These are phyloP conservation scores for Anthracocystis panici-leucophaei DNA, from an alignment of 1,284 basidiomycete species.

Conservation along the genomic window DNA sequence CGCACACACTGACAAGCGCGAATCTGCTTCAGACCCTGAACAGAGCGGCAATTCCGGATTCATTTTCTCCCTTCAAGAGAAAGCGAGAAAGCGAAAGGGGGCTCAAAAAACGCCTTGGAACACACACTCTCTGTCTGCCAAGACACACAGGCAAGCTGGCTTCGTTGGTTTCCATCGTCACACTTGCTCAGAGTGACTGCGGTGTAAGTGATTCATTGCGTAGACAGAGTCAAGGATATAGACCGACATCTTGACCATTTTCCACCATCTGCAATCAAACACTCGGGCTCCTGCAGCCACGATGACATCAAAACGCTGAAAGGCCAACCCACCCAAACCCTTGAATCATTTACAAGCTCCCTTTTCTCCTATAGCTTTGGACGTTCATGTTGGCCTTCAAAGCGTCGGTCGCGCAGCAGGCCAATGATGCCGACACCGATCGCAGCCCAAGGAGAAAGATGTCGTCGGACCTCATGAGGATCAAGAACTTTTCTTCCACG, in stretches of 20 bases:
- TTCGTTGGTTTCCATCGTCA: no score
- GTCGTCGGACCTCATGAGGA: conserved; percentile 35
- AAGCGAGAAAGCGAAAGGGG: no score
- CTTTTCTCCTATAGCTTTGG: neutral
- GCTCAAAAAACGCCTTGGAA: neutral
- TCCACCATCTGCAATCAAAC: neutral
- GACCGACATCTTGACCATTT: neutral
- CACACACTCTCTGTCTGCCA: neutral
- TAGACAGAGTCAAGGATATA: neutral
- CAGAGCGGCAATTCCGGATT: no score
- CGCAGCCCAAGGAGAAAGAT: conserved; percentile 32
- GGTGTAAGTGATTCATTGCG: no score
- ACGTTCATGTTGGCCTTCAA: conserved; percentile 20
- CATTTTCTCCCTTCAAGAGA: no score
- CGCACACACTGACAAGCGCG: neutral
- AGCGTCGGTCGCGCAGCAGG: conserved; percentile 2
- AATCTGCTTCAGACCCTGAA: neutral
- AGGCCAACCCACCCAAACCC: neutral
- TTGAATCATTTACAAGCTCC: neutral
- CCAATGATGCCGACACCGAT: conserved; percentile 12
- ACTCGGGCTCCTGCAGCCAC: neutral
- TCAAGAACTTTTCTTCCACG: conserved; percentile 42
- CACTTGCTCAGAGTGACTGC: neutral
- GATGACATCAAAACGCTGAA: neutral
- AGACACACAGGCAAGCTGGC: neutral